Evolutionary conservation across 2,329 filamentous ascomycete species (phyloP), one percentile per base, ranked within the genome.

Genomic region (Ophiostoma triangulosporum): DNA sequence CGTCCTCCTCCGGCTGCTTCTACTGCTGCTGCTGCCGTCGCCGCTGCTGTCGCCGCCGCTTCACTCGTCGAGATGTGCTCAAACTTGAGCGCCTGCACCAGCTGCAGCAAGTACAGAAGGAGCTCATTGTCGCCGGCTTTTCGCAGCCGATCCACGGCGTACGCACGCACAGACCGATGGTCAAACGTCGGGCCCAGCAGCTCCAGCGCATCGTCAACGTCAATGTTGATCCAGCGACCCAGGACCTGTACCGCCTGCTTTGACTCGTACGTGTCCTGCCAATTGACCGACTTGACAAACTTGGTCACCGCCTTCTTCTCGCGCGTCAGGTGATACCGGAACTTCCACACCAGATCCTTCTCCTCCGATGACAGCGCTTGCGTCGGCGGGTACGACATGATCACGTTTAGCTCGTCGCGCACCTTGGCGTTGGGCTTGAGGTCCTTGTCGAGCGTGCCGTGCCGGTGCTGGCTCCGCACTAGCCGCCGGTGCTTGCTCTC

Each of bases 291-390:
- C 67, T 97, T 98, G 65, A 97, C 88, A 61, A 98, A 95, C 63
- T 98, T 98, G 32, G 91, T 98, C 55, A 97, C 73, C 2, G 91
- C 86, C 62, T 85, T 76, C 68, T 98, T 98, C 65, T 98, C 90
- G 54, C 89, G 78, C 1, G 90, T 93, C 22, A 98, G 70, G 66
- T 96, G 91, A 66, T 97, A 95, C 55, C 93, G 79, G 70, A 97
- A 98, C 62, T 94, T 93, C 94, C 94, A 98, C 20, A 98, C 81
- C 51, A 96, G 75, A 66, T 98, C 93, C 64, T 95, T 94, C 67
- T 98, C 93, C 65, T 96, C 90, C 0, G 88, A 80, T 1, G 82
- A 88, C 24, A 98, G 74, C 48, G 86, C 79, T 58, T 96, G 89
- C 0, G 91, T 95, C 3, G 93, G 93, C 6, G 91, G 89, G 63